These are phyloP conservation scores for Penicillium waksmanii DNA, from an alignment of 495 filamentous ascomycete genomes.

Conservation along the genomic window DNA sequence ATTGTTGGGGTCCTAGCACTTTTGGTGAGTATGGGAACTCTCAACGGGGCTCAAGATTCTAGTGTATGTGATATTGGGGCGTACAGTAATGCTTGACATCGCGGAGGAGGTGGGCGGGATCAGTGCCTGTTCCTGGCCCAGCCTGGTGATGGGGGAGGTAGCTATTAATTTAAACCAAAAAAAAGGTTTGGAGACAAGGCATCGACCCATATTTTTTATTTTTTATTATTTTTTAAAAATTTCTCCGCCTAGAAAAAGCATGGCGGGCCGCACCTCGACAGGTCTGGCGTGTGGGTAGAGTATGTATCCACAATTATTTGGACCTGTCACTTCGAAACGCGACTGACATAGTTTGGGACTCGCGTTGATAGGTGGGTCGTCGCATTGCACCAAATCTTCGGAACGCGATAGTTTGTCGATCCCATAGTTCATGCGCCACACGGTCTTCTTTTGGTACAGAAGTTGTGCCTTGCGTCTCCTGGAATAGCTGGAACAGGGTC, in stretches of 20 bases:
- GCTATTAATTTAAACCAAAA: slow-evolving; percentile 7
- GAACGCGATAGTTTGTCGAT: slow-evolving; percentile 31
- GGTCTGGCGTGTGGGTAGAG: slow-evolving; percentile 4
- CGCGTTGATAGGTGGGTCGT: slow-evolving; percentile 27
- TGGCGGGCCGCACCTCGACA: slow-evolving; percentile 20
- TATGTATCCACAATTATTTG: slow-evolving; percentile 19
- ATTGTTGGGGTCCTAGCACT: slow-evolving; percentile 38
- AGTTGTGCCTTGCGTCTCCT: background rate
- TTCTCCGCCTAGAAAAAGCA: slow-evolving; percentile 21
- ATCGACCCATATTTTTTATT: slow-evolving; percentile 17
- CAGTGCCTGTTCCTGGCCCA: slow-evolving; percentile 7
- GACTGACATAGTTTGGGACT: slow-evolving; percentile 18
- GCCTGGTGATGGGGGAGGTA: background rate
- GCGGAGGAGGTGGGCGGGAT: background rate
- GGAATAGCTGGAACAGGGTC: background rate
- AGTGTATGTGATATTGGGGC: background rate
- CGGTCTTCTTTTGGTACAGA: background rate
- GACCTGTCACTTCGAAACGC: slow-evolving; percentile 36
- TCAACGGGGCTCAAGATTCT: background rate
- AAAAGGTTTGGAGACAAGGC: slow-evolving; percentile 4
- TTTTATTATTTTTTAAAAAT: background rate
- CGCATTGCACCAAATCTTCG: slow-evolving; percentile 21
- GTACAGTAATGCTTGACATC: slow-evolving; percentile 23
- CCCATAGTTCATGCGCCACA: slow-evolving; percentile 22
- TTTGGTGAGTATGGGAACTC: background rate